A percentile compares a stretch with the other conserved stretches of the same genome.
These are phyloP conservation scores for Plasmodium ovale DNA, from an alignment of 169 alveolate genomes.

Conservation along the genomic window DNA sequence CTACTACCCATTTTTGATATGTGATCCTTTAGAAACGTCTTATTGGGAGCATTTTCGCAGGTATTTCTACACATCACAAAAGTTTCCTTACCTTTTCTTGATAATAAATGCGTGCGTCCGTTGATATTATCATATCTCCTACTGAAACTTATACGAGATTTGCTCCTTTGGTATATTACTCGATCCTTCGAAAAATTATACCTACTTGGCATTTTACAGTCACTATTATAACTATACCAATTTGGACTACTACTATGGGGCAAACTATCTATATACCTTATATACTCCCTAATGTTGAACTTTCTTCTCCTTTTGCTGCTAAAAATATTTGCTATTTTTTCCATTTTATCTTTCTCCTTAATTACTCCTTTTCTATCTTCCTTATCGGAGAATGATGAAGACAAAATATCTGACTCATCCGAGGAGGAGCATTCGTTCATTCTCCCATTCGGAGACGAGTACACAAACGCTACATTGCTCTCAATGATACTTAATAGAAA, in stretches of 20 bases:
- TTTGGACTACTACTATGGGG: not conserved
- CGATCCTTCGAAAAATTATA: constrained; percentile 31
- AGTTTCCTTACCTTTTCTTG: not conserved
- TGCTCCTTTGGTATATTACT: constrained; percentile 10
- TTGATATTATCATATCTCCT: not conserved
- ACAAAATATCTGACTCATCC: not conserved
- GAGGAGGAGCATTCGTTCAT: not conserved
- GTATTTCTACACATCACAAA: not conserved
- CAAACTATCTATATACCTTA: constrained; percentile 41
- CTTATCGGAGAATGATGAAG: not conserved
- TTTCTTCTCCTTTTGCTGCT: not conserved
- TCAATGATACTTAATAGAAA: constrained; percentile 35
- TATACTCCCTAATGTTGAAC: constrained; percentile 9
- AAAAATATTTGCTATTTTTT: constrained; percentile 2
- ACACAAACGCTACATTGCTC: not conserved
- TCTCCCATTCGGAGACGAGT: not conserved
- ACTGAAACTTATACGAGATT: not conserved
- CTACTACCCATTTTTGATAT: not conserved
- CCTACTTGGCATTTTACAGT: not conserved
- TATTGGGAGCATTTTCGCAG: not conserved
- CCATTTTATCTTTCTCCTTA: not conserved
- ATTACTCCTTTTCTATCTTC: not conserved
- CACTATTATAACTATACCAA: not conserved
- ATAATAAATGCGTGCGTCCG: not conserved
- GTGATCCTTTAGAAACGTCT: not conserved